A percentile compares a stretch with the other conserved stretches of the same genome.
Evolutionary conservation across 495 filamentous ascomycete genomes (phyloP).

Genomic region (Pyrenula aspistea): DNA sequence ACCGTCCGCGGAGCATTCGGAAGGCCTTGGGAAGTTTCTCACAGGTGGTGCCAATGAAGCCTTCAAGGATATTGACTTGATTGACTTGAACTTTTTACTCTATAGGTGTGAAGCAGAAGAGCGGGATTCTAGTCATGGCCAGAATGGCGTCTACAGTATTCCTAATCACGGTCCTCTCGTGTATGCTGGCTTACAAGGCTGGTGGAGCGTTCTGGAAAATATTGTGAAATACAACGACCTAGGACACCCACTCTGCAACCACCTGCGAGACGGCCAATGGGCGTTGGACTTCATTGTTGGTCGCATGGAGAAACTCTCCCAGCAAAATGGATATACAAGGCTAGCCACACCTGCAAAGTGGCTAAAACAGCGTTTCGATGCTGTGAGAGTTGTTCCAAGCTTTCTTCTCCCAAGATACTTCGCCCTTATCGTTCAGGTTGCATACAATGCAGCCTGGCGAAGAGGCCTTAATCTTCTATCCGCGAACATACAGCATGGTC

Average conservation of each 20-base stretch:
- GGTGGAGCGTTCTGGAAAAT: constrained; percentile 86
- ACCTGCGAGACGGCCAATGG: constrained; percentile 88
- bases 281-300: constrained; percentile 79
- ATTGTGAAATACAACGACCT: constrained; percentile 85
- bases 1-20: constrained; percentile 64
- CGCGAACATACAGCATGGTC: constrained; percentile 61
- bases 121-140: constrained; percentile 60
- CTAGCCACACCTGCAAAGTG: constrained; percentile 58
- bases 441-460: constrained; percentile 72
- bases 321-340: constrained; percentile 43
- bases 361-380: constrained; percentile 74
- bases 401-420: constrained; percentile 92
- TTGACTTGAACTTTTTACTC: constrained; percentile 84
- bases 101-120: constrained; percentile 93
- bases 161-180: constrained; percentile 74
- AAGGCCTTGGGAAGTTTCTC: constrained; percentile 71
- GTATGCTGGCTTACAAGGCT: constrained; percentile 94
- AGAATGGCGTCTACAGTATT: constrained; percentile 79
- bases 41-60: constrained; percentile 71
- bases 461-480: constrained; percentile 67
- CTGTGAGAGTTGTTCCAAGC: constrained; percentile 69
- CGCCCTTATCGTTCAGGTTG: constrained; percentile 73
- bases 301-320: constrained; percentile 60
- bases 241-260: constrained; percentile 83
- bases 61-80: constrained; percentile 56